Evolutionary conservation across 208 protist species (phyloP).

Genomic region (Zelonia costaricensis): DNA sequence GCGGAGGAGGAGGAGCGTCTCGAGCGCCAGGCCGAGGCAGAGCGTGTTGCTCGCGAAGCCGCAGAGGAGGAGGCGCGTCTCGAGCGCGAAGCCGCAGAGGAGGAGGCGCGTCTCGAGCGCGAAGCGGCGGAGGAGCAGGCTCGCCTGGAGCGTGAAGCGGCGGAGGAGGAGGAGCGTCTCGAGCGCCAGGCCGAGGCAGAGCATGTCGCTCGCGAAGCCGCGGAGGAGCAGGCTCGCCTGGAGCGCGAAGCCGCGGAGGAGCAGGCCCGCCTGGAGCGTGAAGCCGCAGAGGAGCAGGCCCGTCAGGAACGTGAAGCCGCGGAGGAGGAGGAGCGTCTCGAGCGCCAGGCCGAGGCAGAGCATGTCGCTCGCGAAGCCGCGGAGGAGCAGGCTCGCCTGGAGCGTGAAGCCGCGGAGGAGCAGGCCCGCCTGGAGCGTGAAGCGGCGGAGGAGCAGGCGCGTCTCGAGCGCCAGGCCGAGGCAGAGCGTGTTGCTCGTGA

Average conservation of each 20-base stretch:
- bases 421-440: background rate
- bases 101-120: conserved; percentile 12
- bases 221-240: conserved; percentile 9
- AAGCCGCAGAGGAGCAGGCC: conserved; percentile 11
- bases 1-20: conserved; percentile 7
- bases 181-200: conserved; percentile 10
- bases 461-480: background rate
- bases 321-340: conserved; percentile 14
- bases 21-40: background rate
- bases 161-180: conserved; percentile 17
- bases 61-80: conserved; percentile 5
- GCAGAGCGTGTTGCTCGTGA: background rate
- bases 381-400: conserved; percentile 11
- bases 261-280: conserved; percentile 4
- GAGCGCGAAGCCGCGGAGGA: background rate
- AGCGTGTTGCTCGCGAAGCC: background rate
- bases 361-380: background rate
- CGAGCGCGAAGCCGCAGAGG: conserved; percentile 5
- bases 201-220: conserved; percentile 1
- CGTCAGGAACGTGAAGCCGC: background rate
- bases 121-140: conserved; percentile 19
- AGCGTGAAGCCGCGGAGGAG: conserved; percentile 1
- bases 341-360: background rate
- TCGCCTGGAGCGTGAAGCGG: conserved; percentile 1
- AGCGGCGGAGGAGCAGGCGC: conserved; percentile 7